Evolutionary conservation across 306 rosid genomes (phyloP).

Genomic region (Ceratonia siliqua): DNA sequence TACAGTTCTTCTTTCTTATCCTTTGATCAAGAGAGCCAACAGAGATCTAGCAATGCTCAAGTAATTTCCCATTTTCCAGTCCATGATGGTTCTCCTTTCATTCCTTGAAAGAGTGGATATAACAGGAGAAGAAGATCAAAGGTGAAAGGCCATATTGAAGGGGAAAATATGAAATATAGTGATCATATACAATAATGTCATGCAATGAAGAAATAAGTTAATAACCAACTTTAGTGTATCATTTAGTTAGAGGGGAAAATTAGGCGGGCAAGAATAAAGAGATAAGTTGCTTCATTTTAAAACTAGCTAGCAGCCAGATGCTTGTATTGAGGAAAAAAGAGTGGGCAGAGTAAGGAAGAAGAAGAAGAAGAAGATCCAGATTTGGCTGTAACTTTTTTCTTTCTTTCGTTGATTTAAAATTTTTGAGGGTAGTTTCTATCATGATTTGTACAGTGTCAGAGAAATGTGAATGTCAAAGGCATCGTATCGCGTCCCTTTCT

Average conservation of each 20-base stretch:
- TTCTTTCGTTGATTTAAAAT: neutral
- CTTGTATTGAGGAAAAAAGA: neutral
- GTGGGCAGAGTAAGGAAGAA: neutral
- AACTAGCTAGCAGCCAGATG: slow-evolving; percentile 25
- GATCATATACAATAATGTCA: no score
- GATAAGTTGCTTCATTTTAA: slow-evolving; percentile 37
- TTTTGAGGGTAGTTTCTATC: slow-evolving; percentile 38
- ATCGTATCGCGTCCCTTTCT: slow-evolving; percentile 27
- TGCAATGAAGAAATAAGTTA: slow-evolving; percentile 35
- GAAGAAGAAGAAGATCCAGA: neutral
- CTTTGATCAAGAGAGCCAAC: slow-evolving; percentile 60
- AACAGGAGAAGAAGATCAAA: neutral
- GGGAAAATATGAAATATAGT: neutral
- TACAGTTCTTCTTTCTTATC: slow-evolving; percentile 54
- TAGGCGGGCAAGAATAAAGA: slow-evolving; percentile 42
- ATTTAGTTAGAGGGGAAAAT: no score
- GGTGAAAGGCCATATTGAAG: neutral
- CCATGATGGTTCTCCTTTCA: slow-evolving; percentile 57
- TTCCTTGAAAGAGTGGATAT: slow-evolving; percentile 34
- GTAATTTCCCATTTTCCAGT: slow-evolving; percentile 49
- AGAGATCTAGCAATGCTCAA: slow-evolving; percentile 48
- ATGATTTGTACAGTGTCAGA: slow-evolving; percentile 44
- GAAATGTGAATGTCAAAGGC: slow-evolving; percentile 22
- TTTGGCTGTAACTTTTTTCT: slow-evolving; percentile 33
- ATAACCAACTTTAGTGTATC: slow-evolving; percentile 39